Evolutionary conservation across 2,329 filamentous ascomycete genomes (phyloP).

Genomic region (Neospermospora avenae): DNA sequence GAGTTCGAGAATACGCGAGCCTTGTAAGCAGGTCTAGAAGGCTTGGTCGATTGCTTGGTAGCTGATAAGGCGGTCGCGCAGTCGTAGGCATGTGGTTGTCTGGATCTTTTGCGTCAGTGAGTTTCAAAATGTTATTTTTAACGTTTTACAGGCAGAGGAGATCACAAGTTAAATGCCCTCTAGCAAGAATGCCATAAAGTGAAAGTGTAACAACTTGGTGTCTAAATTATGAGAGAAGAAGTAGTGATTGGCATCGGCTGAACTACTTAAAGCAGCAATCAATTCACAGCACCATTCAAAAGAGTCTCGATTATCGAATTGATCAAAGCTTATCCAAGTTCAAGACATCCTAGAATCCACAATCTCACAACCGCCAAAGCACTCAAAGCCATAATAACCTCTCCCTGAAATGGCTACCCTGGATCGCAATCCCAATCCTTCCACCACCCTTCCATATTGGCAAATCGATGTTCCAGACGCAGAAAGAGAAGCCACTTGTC

Average conservation of each 20-base stretch:
- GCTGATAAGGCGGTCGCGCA: too few species aligned
- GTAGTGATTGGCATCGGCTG: not conserved
- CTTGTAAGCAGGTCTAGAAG: not conserved
- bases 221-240: not conserved
- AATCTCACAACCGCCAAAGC: not conserved
- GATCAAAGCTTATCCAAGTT: not conserved
- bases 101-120: too few species aligned
- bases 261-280: not conserved
- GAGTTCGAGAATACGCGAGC: not conserved
- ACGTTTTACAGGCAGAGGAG: too few species aligned
- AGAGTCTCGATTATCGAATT: not conserved
- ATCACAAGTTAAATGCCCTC: not conserved
- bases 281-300: not conserved
- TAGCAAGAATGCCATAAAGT: not conserved
- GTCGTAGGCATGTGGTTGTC: too few species aligned
- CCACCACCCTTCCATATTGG: slow-evolving; percentile 68
- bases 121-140: too few species aligned
- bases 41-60: not conserved
- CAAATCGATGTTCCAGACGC: slow-evolving; percentile 70
- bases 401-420: slow-evolving; percentile 26
- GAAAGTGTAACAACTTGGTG: not conserved
- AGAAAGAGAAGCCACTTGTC: slow-evolving; percentile 64
- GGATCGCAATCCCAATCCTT: slow-evolving; percentile 15
- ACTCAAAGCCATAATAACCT: not conserved
- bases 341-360: not conserved